Percentiles rank a stretch among this genome's conserved stretches.
These are phyloP conservation scores for Xylaria flabelliformis DNA, from an alignment of 495 filamentous ascomycete species.

Conservation along the genomic window DNA sequence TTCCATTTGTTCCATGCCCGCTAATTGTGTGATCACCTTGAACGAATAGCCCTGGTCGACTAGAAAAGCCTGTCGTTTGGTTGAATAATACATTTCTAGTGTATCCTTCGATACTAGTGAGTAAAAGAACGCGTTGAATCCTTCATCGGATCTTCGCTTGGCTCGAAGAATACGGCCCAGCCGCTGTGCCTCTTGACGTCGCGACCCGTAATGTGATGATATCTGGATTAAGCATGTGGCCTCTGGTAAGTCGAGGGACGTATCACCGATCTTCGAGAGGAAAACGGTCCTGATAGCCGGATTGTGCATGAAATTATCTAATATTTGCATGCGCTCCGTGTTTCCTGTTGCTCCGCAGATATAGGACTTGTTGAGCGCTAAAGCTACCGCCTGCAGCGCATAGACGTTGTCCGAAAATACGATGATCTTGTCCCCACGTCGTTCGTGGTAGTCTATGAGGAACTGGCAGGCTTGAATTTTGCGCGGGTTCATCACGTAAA, in stretches of 20 bases:
- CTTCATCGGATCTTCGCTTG: slow-evolving; percentile 96
- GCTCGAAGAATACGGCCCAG: slow-evolving; percentile 94
- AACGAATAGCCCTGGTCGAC: slow-evolving; percentile 99
- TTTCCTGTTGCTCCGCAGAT: slow-evolving; percentile 93
- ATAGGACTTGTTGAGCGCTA: slow-evolving; percentile 84
- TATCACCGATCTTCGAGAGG: slow-evolving; percentile 97
- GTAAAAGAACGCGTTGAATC: slow-evolving; percentile 99
- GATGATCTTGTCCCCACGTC: slow-evolving; percentile 96
- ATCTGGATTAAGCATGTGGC: slow-evolving; percentile 98
- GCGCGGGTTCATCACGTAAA: slow-evolving; percentile 97
- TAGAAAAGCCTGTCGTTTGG: slow-evolving; percentile 95
- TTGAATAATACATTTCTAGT: slow-evolving; percentile 97
- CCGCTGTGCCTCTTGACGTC: slow-evolving; percentile 94
- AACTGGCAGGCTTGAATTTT: slow-evolving; percentile 98
- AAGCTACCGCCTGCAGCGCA: slow-evolving; percentile 83
- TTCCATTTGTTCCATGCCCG: slow-evolving; percentile 84
- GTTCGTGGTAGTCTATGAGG: slow-evolving; percentile 97
- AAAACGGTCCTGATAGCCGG: slow-evolving; percentile 94
- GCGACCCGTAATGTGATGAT: slow-evolving; percentile 96
- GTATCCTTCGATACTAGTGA: slow-evolving; percentile 97
- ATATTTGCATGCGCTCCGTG: slow-evolving; percentile 82
- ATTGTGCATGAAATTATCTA: slow-evolving; percentile 98
- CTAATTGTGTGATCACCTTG: slow-evolving; percentile 97
- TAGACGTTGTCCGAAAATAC: slow-evolving; percentile 99
- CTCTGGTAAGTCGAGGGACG: slow-evolving; percentile 93